Base-by-base conservation (phyloP, 2,329 filamentous ascomycete species). In the Ophiosphaerella herpotricha region DNA sequence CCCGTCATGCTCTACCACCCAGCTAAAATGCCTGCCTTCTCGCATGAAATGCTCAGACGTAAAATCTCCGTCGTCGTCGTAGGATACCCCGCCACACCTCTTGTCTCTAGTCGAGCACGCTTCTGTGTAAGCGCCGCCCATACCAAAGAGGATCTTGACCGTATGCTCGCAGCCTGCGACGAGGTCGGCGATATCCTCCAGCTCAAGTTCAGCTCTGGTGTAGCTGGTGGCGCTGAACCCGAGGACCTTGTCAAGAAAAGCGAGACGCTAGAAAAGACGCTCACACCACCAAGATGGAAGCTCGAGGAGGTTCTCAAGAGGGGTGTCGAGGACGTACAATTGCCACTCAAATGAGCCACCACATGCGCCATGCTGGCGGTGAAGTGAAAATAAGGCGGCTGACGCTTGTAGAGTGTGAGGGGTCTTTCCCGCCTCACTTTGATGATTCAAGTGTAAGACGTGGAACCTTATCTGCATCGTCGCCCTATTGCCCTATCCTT, bases 21-120 rank as follows among this genome's bases (percentile, higher is more conserved):
- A n/a, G 94, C 90, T 66, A 99, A 99, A 79, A 97, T 99, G 82
- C 90, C 93, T 4, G 93, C 94, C 51, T 99, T 99, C 76, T 97
- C 91, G 42, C 94, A 96, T 72, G 94, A 97, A 75, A 97, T 99
- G 94, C 84, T 97, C 53, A 90, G 90, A 77, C 90, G 94, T 69
- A 97, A 97, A 76, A 97, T 99, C 63, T 94, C 93, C 0, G 90
- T 97, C 43, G 94, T 99, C 34, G 90, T 99, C 39, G 94, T 99
- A 54, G 94, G 93, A 44, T 99, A 99, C 72, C 94, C 94, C 5
- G 94, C 93, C 7, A 99, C 94, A 2, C 94, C 94, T 1, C 83
- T 99, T 39, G 95, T 97, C 63, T 95, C 90, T 55, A 97, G 93
- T 16, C 89, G 94, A 57, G 94, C 91, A 43, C 89, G 94, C 40